Conservation (phyloP, 2,329 filamentous ascomycete species). For the Cryphonectria naterciae region DNA sequence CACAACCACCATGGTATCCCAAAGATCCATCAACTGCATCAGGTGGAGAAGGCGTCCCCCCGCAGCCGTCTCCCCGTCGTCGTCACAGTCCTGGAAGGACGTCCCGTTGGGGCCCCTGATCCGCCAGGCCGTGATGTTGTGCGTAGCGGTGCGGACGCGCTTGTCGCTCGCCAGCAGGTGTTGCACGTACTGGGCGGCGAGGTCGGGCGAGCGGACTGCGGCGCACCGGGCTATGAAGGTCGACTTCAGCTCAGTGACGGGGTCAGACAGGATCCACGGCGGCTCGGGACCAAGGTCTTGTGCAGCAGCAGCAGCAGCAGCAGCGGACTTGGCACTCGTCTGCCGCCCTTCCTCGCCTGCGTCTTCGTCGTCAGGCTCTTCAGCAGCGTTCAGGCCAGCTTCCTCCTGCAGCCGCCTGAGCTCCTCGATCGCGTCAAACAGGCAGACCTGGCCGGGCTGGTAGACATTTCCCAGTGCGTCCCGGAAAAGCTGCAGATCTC, state of each 20-base stretch:
- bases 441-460: constrained; percentile 74
- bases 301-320: background rate
- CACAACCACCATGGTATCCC: constrained; percentile 91
- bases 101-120: constrained; percentile 65
- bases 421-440: constrained; percentile 90
- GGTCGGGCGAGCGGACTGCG: constrained; percentile 66
- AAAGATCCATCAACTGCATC: constrained; percentile 93
- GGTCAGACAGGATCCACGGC: constrained; percentile 75
- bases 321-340: background rate
- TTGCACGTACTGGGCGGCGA: constrained; percentile 72
- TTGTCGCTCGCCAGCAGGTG: constrained; percentile 83
- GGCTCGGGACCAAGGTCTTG: constrained; percentile 41
- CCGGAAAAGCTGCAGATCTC: constrained; percentile 70
- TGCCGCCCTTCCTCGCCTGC: constrained; percentile 27
- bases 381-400: constrained; percentile 29
- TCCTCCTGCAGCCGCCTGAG: constrained; percentile 52
- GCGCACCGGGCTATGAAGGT: constrained; percentile 83
- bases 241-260: constrained; percentile 80
- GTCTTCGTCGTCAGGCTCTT: constrained; percentile 29
- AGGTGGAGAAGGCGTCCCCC: constrained; percentile 84
- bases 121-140: constrained; percentile 95
- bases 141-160: constrained; percentile 82
- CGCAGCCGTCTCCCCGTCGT: constrained; percentile 93
- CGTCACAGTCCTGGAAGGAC: constrained; percentile 86
- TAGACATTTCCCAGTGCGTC: constrained; percentile 71